These are phyloP conservation scores for Volvox africanus DNA, from an alignment of 139 green algal genomes.

Conservation along the genomic window DNA sequence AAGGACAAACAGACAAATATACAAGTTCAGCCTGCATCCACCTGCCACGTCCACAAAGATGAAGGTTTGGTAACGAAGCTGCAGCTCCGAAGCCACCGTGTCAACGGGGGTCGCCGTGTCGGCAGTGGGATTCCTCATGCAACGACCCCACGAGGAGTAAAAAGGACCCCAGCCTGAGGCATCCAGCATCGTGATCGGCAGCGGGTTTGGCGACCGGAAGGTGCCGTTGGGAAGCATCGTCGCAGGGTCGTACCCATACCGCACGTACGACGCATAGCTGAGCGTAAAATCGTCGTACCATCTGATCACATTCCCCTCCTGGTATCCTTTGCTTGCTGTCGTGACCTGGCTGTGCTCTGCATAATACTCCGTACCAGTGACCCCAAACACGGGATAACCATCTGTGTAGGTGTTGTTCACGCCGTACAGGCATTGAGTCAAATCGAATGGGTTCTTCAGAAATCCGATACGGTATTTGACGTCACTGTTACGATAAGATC, in stretches of 20 bases:
- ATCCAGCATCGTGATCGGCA: slow-evolving; percentile 22
- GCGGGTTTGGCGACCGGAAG: slow-evolving; percentile 13
- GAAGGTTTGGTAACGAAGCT: neutral
- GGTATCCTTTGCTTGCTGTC: neutral
- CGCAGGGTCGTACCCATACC: slow-evolving; percentile 27
- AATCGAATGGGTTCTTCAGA: neutral
- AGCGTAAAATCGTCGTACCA: slow-evolving; percentile 36
- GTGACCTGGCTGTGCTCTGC: neutral
- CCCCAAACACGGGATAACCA: slow-evolving; percentile 22
- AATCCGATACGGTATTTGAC: slow-evolving; percentile 24
- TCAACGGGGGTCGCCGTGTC: neutral
- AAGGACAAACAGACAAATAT: too few species aligned
- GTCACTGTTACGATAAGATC: slow-evolving; percentile 11
- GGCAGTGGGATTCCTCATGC: slow-evolving; percentile 9
- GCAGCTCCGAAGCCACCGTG: neutral
- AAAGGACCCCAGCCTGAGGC: slow-evolving; percentile 31
- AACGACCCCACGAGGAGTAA: neutral
- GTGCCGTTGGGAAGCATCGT: neutral
- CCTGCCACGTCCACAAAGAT: neutral
- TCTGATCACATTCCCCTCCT: neutral
- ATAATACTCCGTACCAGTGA: slow-evolving; percentile 7
- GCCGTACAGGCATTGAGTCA: slow-evolving; percentile 3
- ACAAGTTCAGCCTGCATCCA: neutral
- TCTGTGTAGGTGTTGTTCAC: slow-evolving; percentile 39
- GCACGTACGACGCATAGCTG: slow-evolving; percentile 27